These are phyloP conservation scores for Solanum gandarillasii DNA, from an alignment of 257 asterid species.

Conservation along the genomic window DNA sequence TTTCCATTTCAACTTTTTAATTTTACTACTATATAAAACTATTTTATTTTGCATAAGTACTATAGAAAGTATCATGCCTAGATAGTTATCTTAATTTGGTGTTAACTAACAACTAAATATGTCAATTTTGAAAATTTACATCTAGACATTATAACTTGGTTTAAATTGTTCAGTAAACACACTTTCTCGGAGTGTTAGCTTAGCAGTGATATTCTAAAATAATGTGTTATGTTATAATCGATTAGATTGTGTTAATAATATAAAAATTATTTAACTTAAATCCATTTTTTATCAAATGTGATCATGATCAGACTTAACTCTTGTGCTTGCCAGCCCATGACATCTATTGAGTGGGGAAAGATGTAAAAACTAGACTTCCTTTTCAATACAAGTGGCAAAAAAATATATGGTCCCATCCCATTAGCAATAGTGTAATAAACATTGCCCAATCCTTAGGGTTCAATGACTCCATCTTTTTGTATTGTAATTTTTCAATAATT, in stretches of 20 bases:
- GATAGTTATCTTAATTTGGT: no score
- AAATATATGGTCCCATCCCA: background rate
- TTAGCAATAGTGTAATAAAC: background rate
- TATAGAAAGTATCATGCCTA: background rate
- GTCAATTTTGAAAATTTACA: background rate
- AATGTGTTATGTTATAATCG: no score
- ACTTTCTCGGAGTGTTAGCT: background rate
- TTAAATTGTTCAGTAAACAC: background rate
- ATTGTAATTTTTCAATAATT: background rate
- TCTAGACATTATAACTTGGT: accelerated
- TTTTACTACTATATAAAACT: no score
- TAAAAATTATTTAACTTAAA: background rate
- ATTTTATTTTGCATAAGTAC: background rate
- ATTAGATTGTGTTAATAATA: background rate
- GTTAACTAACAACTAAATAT: background rate
- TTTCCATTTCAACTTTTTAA: background rate
- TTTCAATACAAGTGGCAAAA: background rate
- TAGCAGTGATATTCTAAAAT: background rate
- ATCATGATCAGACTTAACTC: background rate
- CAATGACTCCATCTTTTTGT: background rate
- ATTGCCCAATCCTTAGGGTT: background rate
- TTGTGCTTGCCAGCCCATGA: background rate
- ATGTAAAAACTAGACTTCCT: background rate
- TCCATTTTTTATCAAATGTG: background rate
- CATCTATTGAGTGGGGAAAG: background rate